Percentiles rank a stretch among this genome's conserved stretches.
These are phyloP conservation scores for Termitomyces titanicus DNA, from an alignment of 768 basidiomycete species.

Conservation along the genomic window DNA sequence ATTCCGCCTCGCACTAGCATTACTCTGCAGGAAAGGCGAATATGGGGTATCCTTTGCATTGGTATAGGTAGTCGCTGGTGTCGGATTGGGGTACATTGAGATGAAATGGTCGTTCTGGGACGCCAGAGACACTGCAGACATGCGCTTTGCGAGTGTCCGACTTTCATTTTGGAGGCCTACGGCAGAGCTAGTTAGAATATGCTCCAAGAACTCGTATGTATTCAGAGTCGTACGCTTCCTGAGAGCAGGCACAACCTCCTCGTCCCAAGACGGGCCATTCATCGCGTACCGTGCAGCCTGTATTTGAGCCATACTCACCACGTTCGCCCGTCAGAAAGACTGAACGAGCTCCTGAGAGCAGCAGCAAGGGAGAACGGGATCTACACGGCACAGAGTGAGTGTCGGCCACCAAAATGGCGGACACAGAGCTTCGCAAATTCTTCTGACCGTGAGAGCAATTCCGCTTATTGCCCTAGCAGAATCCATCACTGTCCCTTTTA, in stretches of 20 bases:
- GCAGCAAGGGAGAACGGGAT: not conserved
- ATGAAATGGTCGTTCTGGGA: constrained; percentile 42
- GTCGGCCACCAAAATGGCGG: constrained; percentile 12
- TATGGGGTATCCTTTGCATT: constrained; percentile 3
- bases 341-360: constrained; percentile 2
- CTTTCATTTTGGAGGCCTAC: constrained; percentile 81
- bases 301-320: constrained; percentile 35
- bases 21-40: constrained; percentile 21
- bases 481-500: constrained; percentile 1
- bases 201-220: constrained; percentile 1
- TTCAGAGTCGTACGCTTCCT: constrained; percentile 59
- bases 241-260: constrained; percentile 76
- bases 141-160: constrained; percentile 68
- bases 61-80: constrained; percentile 2
- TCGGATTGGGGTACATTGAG: constrained; percentile 13
- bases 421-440: constrained; percentile 6
- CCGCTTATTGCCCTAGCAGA: not conserved
- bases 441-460: constrained; percentile 14
- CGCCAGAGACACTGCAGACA: constrained; percentile 69
- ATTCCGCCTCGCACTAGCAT: constrained; percentile 12
- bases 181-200: constrained; percentile 8
- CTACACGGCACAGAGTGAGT: constrained; percentile 4
- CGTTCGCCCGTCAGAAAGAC: constrained; percentile 5
- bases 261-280: constrained; percentile 66
- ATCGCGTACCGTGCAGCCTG: constrained; percentile 35